These are phyloP conservation scores for Phoma sp. DNA, from an alignment of 2,329 filamentous ascomycete genomes.

Conservation along the genomic window DNA sequence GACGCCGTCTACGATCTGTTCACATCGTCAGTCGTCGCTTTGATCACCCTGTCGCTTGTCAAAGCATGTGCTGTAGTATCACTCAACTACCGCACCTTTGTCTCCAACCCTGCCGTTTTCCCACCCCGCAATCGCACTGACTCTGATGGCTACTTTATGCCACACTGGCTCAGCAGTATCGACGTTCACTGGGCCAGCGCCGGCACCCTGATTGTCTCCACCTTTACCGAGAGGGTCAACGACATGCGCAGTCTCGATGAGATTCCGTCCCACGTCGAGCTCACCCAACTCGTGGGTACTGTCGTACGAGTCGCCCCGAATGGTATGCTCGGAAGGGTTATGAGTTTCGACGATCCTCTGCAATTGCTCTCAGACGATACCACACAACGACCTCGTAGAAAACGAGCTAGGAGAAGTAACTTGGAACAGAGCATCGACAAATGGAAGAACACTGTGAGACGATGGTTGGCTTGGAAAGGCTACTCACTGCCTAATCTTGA, in stretches of 20 bases:
- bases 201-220: constrained; percentile 42
- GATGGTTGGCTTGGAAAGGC: constrained; percentile 46
- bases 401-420: constrained; percentile 31
- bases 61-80: constrained; percentile 40
- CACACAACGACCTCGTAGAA: constrained; percentile 27
- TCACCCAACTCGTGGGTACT: constrained; percentile 29
- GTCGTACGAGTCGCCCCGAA: constrained; percentile 46
- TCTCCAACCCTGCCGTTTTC: constrained; percentile 29
- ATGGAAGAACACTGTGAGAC: constrained; percentile 43
- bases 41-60: constrained; percentile 43
- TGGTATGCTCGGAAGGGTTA: constrained; percentile 38
- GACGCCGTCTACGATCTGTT: constrained; percentile 47
- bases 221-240: constrained; percentile 29
- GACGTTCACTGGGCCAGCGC: constrained; percentile 44
- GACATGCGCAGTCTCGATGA: constrained; percentile 33
- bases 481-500: constrained; percentile 37
- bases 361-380: constrained; percentile 27
- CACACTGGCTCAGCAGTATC: constrained; percentile 38
- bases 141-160: constrained; percentile 4
- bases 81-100: constrained; percentile 47
- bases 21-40: constrained; percentile 44
- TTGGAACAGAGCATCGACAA: constrained; percentile 39
- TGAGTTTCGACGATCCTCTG: constrained; percentile 40
- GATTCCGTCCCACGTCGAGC: constrained; percentile 19
- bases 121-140: constrained; percentile 14